Evolutionary conservation across 179 eudicot species (phyloP).

Genomic region (Silene vulgaris): DNA sequence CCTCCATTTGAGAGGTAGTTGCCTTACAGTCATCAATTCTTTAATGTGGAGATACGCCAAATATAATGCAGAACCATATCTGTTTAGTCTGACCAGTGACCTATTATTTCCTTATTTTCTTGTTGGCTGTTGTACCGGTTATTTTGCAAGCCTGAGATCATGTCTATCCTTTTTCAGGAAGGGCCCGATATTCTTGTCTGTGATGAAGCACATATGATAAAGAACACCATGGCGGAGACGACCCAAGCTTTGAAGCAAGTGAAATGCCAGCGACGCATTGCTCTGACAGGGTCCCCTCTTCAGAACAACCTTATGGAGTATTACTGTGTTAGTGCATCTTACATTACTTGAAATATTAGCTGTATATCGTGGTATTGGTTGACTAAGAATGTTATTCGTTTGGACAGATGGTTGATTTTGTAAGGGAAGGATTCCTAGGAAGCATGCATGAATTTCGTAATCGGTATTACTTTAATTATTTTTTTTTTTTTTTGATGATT

Average conservation of each 20-base stretch:
- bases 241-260: conserved; percentile 94
- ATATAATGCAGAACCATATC: neutral
- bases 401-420: conserved; percentile 97
- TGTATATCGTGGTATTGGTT: neutral
- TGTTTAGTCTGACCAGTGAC: neutral
- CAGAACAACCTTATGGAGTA: conserved; percentile 99
- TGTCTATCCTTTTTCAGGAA: conserved; percentile 47
- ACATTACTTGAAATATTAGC: conserved; percentile 1
- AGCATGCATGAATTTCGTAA: conserved; percentile 96
- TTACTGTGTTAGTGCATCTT: conserved; percentile 68
- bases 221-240: conserved; percentile 79
- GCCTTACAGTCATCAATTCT: neutral
- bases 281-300: conserved; percentile 97
- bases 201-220: conserved; percentile 98
- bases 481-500: neutral
- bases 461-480: conserved; percentile 44
- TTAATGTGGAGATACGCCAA: neutral
- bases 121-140: neutral
- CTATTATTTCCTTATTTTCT: neutral
- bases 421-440: conserved; percentile 95
- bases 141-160: neutral
- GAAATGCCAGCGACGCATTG: conserved; percentile 92
- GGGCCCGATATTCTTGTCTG: conserved; percentile 98
- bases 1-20: neutral
- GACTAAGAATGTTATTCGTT: conserved; percentile 5